phyloP scores from a whole-genome alignment of 2,329 filamentous ascomycete genomes.

The Venturia asperata region DNA sequence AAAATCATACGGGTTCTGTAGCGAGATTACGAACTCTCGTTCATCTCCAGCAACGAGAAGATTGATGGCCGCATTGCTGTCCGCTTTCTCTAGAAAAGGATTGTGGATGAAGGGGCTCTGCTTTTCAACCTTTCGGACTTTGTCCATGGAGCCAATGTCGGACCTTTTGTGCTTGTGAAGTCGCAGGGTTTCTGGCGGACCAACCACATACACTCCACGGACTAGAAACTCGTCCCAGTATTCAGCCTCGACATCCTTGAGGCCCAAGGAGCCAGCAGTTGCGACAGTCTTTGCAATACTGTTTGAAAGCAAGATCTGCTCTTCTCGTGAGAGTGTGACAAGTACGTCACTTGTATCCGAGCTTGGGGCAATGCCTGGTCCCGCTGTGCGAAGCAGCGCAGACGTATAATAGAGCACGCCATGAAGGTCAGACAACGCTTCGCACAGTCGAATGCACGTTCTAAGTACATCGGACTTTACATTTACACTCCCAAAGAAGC shows the following conservation, averaged over 20 bases:
- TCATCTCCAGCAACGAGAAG: conserved; percentile 73
- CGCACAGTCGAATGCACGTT: conserved; percentile 87
- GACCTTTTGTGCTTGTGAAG: conserved; percentile 47
- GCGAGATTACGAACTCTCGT: conserved; percentile 68
- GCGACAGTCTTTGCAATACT: conserved; percentile 79
- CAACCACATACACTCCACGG: conserved; percentile 63
- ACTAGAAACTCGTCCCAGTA: conserved; percentile 98
- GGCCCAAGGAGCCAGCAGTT: conserved; percentile 67
- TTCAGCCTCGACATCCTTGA: conserved; percentile 63
- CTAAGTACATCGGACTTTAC: conserved; percentile 82
- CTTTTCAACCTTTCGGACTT: conserved; percentile 28
- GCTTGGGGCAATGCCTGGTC: conserved; percentile 67
- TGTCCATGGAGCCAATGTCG: conserved; percentile 35
- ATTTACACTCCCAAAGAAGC: conserved; percentile 64
- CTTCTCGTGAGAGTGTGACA: conserved; percentile 66
- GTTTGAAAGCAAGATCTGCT: conserved; percentile 75
- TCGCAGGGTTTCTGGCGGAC: conserved; percentile 55
- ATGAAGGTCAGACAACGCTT: conserved; percentile 84
- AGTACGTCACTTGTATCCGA: conserved; percentile 60
- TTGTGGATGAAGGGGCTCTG: conserved; percentile 91
- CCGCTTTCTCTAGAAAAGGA: conserved; percentile 68
- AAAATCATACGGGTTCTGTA: conserved; percentile 93
- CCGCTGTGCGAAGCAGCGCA: conserved; percentile 73
- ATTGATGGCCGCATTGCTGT: conserved; percentile 50
- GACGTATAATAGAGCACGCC: conserved; percentile 86